A percentile compares a stretch with the other conserved stretches of the same genome.
Evolutionary conservation across 352 stramenopile genomes (phyloP).

Genomic region (Achlya hypogyna): DNA sequence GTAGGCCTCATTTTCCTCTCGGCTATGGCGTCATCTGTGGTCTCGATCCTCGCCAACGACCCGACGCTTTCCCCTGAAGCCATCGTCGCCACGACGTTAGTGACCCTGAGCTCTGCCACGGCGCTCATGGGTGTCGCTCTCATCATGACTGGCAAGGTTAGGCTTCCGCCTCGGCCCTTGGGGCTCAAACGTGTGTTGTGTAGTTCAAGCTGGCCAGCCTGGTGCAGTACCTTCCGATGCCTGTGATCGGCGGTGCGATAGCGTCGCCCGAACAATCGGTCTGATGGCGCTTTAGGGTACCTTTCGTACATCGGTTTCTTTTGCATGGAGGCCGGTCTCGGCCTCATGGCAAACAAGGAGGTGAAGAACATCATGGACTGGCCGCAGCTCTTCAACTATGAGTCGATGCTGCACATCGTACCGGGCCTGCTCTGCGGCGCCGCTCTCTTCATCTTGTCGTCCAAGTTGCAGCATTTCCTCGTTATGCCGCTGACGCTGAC

Average conservation of each 20-base stretch:
- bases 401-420: conserved; percentile 59
- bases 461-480: conserved; percentile 53
- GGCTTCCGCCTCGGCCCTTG: no score
- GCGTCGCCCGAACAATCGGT: not conserved
- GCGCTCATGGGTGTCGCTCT: conserved; percentile 86
- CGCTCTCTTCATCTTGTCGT: conserved; percentile 57
- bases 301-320: conserved; percentile 96
- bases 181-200: no score
- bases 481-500: conserved; percentile 52
- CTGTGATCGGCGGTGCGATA: conserved; percentile 87
- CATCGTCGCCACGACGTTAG: conserved; percentile 85
- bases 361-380: conserved; percentile 69
- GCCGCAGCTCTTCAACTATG: conserved; percentile 41
- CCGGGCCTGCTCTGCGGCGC: conserved; percentile 67
- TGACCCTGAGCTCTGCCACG: conserved; percentile 88
- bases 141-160: conserved; percentile 82
- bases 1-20: conserved; percentile 91
- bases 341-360: conserved; percentile 68
- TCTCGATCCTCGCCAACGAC: conserved; percentile 51
- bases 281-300: conserved; percentile 61
- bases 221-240: conserved; percentile 92
- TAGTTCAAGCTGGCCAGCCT: conserved; percentile 83
- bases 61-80: conserved; percentile 36
- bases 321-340: conserved; percentile 85
- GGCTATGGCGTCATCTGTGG: conserved; percentile 88